Conservation (phyloP, 306 rosid species). For the Dryas octopetala region DNA sequence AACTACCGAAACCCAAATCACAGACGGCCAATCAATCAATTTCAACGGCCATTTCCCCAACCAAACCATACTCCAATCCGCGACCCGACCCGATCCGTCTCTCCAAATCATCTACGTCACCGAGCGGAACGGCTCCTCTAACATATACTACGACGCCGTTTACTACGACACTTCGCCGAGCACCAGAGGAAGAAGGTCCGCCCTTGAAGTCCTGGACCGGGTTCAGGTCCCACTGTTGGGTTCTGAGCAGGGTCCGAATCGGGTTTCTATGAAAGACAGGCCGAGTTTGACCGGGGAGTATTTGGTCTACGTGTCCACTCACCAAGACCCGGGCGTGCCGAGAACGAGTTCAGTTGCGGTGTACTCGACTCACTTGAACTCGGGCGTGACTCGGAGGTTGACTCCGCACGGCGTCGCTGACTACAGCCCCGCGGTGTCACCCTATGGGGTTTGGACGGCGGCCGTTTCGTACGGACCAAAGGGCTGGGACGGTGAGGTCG, state of each 20-base stretch:
- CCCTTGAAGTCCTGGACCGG: constrained; percentile 43
- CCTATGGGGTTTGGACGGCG: constrained; percentile 76
- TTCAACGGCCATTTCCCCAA: constrained; percentile 82
- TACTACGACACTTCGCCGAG: not conserved
- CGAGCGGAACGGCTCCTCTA: constrained; percentile 56
- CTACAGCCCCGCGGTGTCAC: constrained; percentile 80
- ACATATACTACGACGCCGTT: constrained; percentile 63
- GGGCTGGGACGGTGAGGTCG: constrained; percentile 81
- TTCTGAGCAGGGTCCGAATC: not conserved
- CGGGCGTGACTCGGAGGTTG: constrained; percentile 63
- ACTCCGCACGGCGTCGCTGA: constrained; percentile 75
- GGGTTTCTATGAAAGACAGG: constrained; percentile 64
- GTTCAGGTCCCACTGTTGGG: constrained; percentile 59
- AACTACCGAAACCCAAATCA: constrained; percentile 47
- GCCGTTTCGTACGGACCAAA: constrained; percentile 70
- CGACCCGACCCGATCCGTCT: constrained; percentile 23
- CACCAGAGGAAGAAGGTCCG: constrained; percentile 31
- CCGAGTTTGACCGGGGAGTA: constrained; percentile 55
- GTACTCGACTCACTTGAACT: constrained; percentile 60
- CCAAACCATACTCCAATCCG: constrained; percentile 11
- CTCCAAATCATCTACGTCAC: constrained; percentile 66
- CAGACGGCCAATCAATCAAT: constrained; percentile 74
- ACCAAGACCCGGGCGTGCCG: constrained; percentile 53
- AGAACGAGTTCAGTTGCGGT: constrained; percentile 78
- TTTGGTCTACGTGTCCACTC: constrained; percentile 72